These are phyloP conservation scores for Pleurostoma richardsiae DNA, from an alignment of 2,329 filamentous ascomycete species.

Conservation along the genomic window DNA sequence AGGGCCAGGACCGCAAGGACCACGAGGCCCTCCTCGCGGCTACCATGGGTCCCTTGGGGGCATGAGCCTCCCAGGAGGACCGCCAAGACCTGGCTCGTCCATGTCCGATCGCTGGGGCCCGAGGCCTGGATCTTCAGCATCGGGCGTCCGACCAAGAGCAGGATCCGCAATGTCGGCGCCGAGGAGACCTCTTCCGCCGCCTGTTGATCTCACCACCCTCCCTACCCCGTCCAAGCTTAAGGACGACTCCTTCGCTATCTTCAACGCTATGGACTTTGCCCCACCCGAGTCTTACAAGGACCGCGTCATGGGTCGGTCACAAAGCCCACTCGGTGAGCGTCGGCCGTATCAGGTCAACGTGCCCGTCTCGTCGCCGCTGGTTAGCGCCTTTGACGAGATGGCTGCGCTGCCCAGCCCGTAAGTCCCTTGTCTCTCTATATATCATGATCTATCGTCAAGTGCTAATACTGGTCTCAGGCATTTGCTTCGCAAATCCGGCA, in stretches of 20 bases:
- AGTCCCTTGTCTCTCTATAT: conserved; percentile 35
- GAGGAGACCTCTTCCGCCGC: conserved; percentile 59
- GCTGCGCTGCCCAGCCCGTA: conserved; percentile 83
- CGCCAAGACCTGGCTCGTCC: conserved; percentile 43
- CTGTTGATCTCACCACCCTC: conserved; percentile 65
- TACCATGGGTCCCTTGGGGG: conserved; percentile 44
- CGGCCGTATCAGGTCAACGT: conserved; percentile 71
- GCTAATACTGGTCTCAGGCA: conserved; percentile 45
- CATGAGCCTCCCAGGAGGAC: conserved; percentile 38
- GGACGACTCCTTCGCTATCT: conserved; percentile 71
- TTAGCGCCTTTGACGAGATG: conserved; percentile 82
- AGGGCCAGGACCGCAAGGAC: conserved; percentile 9
- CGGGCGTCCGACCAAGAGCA: conserved; percentile 36
- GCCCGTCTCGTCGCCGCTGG: conserved; percentile 71
- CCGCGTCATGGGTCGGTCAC: conserved; percentile 62
- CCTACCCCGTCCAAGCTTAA: conserved; percentile 81
- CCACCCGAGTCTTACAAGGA: conserved; percentile 67
- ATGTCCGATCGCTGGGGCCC: conserved; percentile 21
- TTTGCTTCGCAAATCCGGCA: conserved; percentile 68
- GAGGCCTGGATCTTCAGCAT: conserved; percentile 24
- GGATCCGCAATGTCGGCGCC: conserved; percentile 41
- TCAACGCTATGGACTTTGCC: conserved; percentile 75
- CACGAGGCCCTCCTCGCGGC: conserved; percentile 25
- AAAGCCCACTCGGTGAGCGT: conserved; percentile 59
- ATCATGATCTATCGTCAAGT: background rate